Evolutionary conservation across 2,329 filamentous ascomycete genomes (phyloP), one percentile per base, ranked within the genome.

Genomic region (Leptographium procerum): DNA sequence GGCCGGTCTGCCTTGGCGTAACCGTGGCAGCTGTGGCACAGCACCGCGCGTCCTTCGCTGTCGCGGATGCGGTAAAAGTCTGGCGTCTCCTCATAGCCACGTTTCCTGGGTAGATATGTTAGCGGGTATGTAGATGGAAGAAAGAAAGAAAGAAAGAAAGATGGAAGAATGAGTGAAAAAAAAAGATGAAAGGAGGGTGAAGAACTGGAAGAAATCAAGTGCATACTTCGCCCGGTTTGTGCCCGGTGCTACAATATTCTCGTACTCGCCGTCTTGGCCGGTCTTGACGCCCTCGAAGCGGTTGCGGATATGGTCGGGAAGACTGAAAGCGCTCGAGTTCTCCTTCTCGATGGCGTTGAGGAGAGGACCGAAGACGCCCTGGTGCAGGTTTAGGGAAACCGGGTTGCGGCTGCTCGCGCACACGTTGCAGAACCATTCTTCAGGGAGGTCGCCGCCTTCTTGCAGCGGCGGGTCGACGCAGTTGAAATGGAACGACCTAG

Each of bases 341-440:
- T 79, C 84, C 68, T 80, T 80, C 57, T 89, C 82, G 29, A 92
- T 75, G 53, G 75, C 74, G 62, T 80, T 79, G 62, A 91, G 76
- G 26, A 94, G 77, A 19, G 75, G 73, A 11, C 71, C 81, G 74
- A 83, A 94, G 70, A 73, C 77, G 65, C 76, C 85, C 70, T 68
- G 75, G 72, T 75, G 76, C 62, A 70, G 71, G 14, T 71, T 71
- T 40, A 77, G 67, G 45, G 72, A 72, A 28, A 75, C 75, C 55
- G 75, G 78, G 63, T 75, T 75, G 57, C 75, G 74, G 58, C 71
- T 73, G 60, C 78, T 76, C 57, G 80, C 72, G 70, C 88, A 91
- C 63, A 82, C 80, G 66, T 88, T 87, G 73, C 92, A 97, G 70
- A 81, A 94, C 89, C 91, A 97, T 66, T 90, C 87, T 60, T 88